Evolutionary conservation across 1,284 basidiomycete species (phyloP).

Genomic region (Thecaphora thlaspeos): DNA sequence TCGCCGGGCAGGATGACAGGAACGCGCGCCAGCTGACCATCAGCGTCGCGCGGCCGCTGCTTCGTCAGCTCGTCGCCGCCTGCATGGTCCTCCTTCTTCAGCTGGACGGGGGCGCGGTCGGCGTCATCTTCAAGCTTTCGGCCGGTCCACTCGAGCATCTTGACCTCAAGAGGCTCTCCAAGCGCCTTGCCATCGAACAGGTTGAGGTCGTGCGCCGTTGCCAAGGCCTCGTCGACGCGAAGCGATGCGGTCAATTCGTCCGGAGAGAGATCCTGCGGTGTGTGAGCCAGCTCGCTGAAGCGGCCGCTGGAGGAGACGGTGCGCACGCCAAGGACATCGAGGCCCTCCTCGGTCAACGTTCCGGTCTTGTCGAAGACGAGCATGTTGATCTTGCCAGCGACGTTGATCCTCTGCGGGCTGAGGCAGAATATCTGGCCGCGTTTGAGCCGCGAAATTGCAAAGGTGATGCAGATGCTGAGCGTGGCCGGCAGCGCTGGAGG

Average conservation of each 20-base stretch:
- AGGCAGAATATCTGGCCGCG: slow-evolving; percentile 21
- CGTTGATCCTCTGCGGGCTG: slow-evolving; percentile 35
- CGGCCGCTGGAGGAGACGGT: slow-evolving; percentile 3
- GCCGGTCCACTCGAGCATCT: slow-evolving; percentile 29
- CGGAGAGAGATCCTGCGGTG: not conserved
- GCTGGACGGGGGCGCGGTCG: slow-evolving; percentile 7
- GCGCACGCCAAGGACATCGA: slow-evolving; percentile 27
- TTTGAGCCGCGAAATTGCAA: slow-evolving; percentile 20
- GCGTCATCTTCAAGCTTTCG: slow-evolving; percentile 20
- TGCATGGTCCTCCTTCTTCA: slow-evolving; percentile 3
- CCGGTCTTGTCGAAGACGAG: slow-evolving; percentile 39
- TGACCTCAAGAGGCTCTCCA: slow-evolving; percentile 35
- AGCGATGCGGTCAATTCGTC: not conserved
- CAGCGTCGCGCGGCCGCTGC: slow-evolving; percentile 11
- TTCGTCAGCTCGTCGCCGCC: not conserved
- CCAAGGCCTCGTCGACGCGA: slow-evolving; percentile 16
- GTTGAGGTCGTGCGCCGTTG: slow-evolving; percentile 27
- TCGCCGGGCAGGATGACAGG: slow-evolving; percentile 14
- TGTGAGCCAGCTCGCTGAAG: slow-evolving; percentile 9
- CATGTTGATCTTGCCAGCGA: slow-evolving; percentile 27
- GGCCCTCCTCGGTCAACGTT: slow-evolving; percentile 26
- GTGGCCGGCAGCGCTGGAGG: slow-evolving; percentile 26
- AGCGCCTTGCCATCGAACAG: slow-evolving; percentile 22
- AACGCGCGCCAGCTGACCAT: slow-evolving; percentile 15
- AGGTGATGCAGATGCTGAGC: slow-evolving; percentile 20